Base-by-base conservation (phyloP, 371 early-diverging fungal genomes). In the Cokeromyces recurvatus region DNA sequence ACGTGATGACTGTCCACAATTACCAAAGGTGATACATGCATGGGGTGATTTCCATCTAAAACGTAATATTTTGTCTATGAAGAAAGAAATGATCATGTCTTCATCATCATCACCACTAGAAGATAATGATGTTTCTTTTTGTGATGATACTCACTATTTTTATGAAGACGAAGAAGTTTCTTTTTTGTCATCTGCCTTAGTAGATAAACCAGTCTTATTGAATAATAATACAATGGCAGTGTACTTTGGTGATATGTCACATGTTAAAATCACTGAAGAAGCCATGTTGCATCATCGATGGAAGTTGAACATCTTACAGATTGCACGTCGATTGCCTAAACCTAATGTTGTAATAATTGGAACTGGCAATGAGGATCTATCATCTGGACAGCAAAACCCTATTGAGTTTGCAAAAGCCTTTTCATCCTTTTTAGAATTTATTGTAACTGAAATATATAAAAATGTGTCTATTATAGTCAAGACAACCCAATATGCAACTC, bases 281-380 rank as follows among this genome's bases (percentile, higher is more conserved):
- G 29, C 29, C 29, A 5, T 8, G 11, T 29, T 11, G 5, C 11
- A 8, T 11, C 29, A 29, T 8, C 29, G 11, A 29, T 29, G 29
- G 29, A 11, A 5, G 5, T 5, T 5, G 11, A 11, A 29, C 11
- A 29, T 29, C 8, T 8, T 29, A 5, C 8, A 11, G 8, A 29
- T 8, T 8, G 29, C 29, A 8, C 29, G 29, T 8, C 8, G 11
- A 29, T 11, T 29, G 11, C 29, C 64, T 16, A 41, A 27, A n/a
- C 65, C 71, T 22, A 60, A 67, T 38, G 15, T 64, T 23, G 67
- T 71, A 7, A 38, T 66, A 22, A 14, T 71, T 1, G 42, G 60
- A 1, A 21, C 60, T 15, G 71, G 71, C 27, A 67, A 62, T 45
- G 36, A 47, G 3, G 71, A 67, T 44, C 45, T 64, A 22, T 27